These are phyloP conservation scores for Chalaropsis thielavioides DNA, from an alignment of 2,329 filamentous ascomycete genomes.

Conservation along the genomic window DNA sequence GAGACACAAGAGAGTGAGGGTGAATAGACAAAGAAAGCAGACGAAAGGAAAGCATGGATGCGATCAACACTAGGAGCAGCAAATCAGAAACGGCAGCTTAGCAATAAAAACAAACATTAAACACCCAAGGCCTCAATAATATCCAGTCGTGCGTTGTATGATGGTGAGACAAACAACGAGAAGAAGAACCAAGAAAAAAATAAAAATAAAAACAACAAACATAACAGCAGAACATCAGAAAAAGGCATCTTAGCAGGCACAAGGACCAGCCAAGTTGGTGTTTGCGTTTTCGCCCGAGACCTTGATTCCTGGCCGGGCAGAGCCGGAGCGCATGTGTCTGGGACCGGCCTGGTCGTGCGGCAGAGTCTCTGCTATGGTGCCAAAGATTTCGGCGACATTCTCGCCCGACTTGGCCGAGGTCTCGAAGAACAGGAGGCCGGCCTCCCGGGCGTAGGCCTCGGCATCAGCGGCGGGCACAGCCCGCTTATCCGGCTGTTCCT, in stretches of 20 bases:
- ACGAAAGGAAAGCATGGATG: background rate
- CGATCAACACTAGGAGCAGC: background rate
- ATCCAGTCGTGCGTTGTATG: conserved; percentile 12
- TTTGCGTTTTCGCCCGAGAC: conserved; percentile 42
- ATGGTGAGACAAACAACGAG: conserved; percentile 1
- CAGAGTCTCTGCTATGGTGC: conserved; percentile 92
- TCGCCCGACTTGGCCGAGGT: conserved; percentile 95
- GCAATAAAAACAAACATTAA: conserved; percentile 11
- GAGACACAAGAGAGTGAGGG: no score
- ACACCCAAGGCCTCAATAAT: conserved; percentile 11
- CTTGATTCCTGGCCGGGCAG: conserved; percentile 42
- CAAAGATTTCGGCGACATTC: conserved; percentile 92
- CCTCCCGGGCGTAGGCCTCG: conserved; percentile 87
- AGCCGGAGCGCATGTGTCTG: conserved; percentile 58
- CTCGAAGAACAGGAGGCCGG: conserved; percentile 92
- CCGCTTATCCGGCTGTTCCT: conserved; percentile 87
- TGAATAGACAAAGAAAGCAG: background rate
- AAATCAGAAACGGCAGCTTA: no score
- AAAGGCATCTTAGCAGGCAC: conserved; percentile 35
- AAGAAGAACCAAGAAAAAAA: conserved; percentile 10
- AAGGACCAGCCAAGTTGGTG: conserved; percentile 41
- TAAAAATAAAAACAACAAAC: conserved; percentile 9
- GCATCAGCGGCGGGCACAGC: conserved; percentile 80
- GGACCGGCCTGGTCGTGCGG: conserved; percentile 93
- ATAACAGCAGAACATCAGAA: background rate